These are phyloP conservation scores for Tympanopsis confertula DNA, from an alignment of 2,329 filamentous ascomycete species.

Conservation along the genomic window DNA sequence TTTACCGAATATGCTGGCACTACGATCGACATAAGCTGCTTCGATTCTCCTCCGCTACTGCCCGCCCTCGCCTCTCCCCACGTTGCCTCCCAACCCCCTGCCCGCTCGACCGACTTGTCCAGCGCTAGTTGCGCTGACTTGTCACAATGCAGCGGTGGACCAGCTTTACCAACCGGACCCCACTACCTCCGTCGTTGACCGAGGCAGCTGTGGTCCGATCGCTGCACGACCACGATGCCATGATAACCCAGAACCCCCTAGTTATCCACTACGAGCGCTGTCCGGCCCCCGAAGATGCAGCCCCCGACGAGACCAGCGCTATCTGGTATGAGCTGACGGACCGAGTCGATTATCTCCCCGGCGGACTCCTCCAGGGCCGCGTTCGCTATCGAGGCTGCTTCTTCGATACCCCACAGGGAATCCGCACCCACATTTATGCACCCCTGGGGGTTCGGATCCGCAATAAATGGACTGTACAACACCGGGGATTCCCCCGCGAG, in stretches of 20 bases:
- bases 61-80: too few species aligned
- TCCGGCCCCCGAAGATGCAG: background rate
- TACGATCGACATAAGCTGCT: too few species aligned
- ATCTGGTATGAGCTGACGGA: slow-evolving; percentile 1
- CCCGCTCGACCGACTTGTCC: too few species aligned
- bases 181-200: background rate
- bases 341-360: background rate
- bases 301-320: background rate
- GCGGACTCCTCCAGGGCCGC: background rate
- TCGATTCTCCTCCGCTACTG: too few species aligned
- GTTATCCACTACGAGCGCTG: background rate
- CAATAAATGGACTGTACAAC: background rate
- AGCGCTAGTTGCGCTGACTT: too few species aligned
- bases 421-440: background rate
- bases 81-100: too few species aligned
- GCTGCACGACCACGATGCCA: background rate
- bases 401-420: background rate
- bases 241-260: background rate
- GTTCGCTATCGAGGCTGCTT: background rate
- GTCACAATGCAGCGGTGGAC: too few species aligned
- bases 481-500: background rate
- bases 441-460: background rate
- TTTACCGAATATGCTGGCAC: too few species aligned
- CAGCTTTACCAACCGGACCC: background rate
- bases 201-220: background rate